Percentiles rank a stretch among this genome's conserved stretches.
phyloP scores from a whole-genome alignment of 352 stramenopile genomes.

The Globisporangium middletonii region DNA sequence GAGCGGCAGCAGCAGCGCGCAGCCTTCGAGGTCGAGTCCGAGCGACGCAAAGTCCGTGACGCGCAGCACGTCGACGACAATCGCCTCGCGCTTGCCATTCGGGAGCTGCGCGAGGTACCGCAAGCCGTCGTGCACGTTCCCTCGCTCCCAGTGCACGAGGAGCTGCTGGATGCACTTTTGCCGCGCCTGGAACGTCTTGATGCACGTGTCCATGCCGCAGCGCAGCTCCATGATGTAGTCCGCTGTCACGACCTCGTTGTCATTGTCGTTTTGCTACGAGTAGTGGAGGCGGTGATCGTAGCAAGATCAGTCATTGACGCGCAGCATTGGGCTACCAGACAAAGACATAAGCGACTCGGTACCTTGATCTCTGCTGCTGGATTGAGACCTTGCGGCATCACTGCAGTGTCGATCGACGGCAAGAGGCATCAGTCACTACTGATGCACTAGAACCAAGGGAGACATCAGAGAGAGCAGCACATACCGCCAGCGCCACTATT shows the following conservation, averaged over 20 bases:
- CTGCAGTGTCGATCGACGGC: too few relatives aligned
- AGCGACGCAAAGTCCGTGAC: conserved; percentile 56
- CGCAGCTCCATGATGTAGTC: conserved; percentile 81
- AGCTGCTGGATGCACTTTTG: conserved; percentile 74
- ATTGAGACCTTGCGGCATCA: neutral
- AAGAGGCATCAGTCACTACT: neutral
- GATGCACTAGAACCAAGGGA: neutral
- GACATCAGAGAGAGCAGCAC: neutral
- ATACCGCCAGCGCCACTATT: neutral
- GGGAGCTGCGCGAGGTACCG: conserved; percentile 61
- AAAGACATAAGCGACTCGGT: neutral
- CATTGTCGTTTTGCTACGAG: neutral
- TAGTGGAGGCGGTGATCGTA: too few relatives aligned
- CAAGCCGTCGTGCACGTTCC: conserved; percentile 59
- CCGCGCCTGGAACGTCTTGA: conserved; percentile 63
- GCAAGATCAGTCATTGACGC: too few relatives aligned
- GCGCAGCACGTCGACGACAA: conserved; percentile 66
- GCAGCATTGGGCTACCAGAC: too few relatives aligned
- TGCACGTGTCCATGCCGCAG: conserved; percentile 77
- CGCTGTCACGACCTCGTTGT: conserved; percentile 30
- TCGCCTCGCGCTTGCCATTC: conserved; percentile 59
- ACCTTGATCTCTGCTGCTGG: conserved; percentile 3
- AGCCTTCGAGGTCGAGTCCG: conserved; percentile 67
- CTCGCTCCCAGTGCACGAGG: conserved; percentile 62
- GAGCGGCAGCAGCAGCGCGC: conserved; percentile 68